Evolutionary conservation across 805 yeast genomes (phyloP).

Genomic region (Wickerhamiella siamensis): DNA sequence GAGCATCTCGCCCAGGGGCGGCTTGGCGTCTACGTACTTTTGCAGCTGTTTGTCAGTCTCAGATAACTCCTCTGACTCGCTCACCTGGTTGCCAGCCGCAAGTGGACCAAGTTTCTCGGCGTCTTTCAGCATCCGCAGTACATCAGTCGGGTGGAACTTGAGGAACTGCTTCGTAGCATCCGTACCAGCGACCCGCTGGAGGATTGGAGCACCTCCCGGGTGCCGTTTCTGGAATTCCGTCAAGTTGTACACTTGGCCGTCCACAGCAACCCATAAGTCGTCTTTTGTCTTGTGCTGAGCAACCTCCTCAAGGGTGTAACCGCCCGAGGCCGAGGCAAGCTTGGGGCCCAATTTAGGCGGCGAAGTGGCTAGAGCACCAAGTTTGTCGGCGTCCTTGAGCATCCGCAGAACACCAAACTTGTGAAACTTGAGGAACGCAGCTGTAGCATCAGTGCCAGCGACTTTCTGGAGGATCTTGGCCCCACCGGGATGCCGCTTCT

Average conservation of each 20-base stretch:
- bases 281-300: constrained; percentile 39
- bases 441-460: constrained; percentile 65
- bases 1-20: constrained; percentile 53
- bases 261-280: constrained; percentile 76
- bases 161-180: constrained; percentile 75
- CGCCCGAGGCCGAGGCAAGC: neutral
- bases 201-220: constrained; percentile 47
- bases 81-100: constrained; percentile 3
- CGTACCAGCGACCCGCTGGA: constrained; percentile 47
- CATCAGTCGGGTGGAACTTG: constrained; percentile 86
- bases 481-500: constrained; percentile 51
- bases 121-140: constrained; percentile 44
- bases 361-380: constrained; percentile 36
- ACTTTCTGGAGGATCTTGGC: constrained; percentile 38
- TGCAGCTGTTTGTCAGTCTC: constrained; percentile 33
- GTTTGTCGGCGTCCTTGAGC: constrained; percentile 42
- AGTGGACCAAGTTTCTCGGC: constrained; percentile 52
- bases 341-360: neutral
- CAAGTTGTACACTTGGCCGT: constrained; percentile 66
- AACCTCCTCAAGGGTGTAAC: constrained; percentile 23
- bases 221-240: constrained; percentile 45
- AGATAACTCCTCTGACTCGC: constrained; percentile 26
- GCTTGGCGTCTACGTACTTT: constrained; percentile 35
- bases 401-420: constrained; percentile 68
- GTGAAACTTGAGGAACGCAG: constrained; percentile 77